Evolutionary conservation across 306 rosid genomes (phyloP).

Genomic region (Heteromeles arbutifolia): DNA sequence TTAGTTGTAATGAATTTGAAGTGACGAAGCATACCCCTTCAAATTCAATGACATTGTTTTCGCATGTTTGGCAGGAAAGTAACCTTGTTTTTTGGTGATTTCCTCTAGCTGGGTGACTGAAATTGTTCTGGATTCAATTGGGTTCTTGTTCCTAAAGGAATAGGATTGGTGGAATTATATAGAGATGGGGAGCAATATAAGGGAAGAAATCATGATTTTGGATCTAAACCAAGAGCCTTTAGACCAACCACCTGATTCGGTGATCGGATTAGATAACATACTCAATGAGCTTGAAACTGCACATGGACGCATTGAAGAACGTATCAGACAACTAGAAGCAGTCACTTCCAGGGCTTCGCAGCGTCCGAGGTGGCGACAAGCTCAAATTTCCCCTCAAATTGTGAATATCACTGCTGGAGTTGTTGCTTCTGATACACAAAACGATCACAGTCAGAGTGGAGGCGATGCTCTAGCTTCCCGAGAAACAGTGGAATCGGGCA

Average conservation of each 20-base stretch:
- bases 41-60: background rate
- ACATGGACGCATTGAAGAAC: conserved; percentile 54
- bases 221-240: conserved; percentile 50
- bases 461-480: conserved; percentile 11
- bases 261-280: conserved; percentile 34
- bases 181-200: conserved; percentile 22
- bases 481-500: conserved; percentile 5
- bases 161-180: background rate
- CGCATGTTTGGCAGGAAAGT: background rate
- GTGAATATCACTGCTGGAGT: conserved; percentile 15
- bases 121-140: background rate
- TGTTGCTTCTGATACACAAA: conserved; percentile 8
- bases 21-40: background rate
- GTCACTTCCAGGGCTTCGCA: conserved; percentile 43
- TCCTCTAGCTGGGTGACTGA: background rate
- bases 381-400: conserved; percentile 21
- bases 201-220: conserved; percentile 38
- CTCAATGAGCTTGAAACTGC: conserved; percentile 51
- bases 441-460: conserved; percentile 3
- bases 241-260: conserved; percentile 32
- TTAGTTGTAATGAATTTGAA: background rate
- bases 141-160: background rate
- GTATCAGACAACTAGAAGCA: conserved; percentile 49
- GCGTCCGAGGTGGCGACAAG: conserved; percentile 34
- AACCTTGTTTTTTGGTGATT: background rate